Evolutionary conservation across 2,329 filamentous ascomycete genomes (phyloP).

Genomic region (Neoascochyta sp.): DNA sequence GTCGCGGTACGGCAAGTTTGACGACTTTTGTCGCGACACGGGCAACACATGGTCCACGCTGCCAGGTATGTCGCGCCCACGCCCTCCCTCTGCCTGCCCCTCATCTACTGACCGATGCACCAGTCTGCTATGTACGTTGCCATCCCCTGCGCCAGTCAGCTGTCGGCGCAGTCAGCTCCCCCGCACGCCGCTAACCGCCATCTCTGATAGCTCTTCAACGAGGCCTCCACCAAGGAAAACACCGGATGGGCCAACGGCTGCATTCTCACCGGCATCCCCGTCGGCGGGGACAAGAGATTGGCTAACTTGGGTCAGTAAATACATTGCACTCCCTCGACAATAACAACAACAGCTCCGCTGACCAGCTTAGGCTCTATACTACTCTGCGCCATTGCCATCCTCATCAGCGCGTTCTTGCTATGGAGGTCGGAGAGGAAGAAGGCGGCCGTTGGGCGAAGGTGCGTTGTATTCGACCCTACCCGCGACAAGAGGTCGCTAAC

Average conservation of each 20-base stretch:
- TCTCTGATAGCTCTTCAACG: constrained; percentile 59
- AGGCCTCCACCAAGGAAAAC: constrained; percentile 57
- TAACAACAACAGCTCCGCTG: constrained; percentile 15
- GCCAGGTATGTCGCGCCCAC: constrained; percentile 32
- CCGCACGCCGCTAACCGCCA: constrained; percentile 25
- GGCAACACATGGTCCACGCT: constrained; percentile 41
- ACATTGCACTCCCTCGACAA: constrained; percentile 6
- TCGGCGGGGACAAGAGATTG: constrained; percentile 63
- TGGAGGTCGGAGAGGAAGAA: constrained; percentile 82
- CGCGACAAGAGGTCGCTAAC: too few relatives aligned
- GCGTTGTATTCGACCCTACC: neutral
- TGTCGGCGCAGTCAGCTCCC: too few relatives aligned
- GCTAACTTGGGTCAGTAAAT: constrained; percentile 73
- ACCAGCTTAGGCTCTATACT: constrained; percentile 73
- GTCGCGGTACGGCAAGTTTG: constrained; percentile 37
- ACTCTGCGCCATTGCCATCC: constrained; percentile 72
- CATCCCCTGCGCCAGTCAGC: constrained; percentile 4
- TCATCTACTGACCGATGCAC: constrained; percentile 18
- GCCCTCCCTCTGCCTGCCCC: constrained; percentile 2
- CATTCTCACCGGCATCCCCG: constrained; percentile 67
- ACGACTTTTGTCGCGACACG: constrained; percentile 50
- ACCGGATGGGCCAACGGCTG: constrained; percentile 63
- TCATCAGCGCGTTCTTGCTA: constrained; percentile 63
- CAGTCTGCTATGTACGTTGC: constrained; percentile 49
- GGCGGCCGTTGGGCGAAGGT: constrained; percentile 87